Percentiles rank a stretch among this genome's conserved stretches.
phyloP scores from a whole-genome alignment of 257 asterid species.

The Plantago major region DNA sequence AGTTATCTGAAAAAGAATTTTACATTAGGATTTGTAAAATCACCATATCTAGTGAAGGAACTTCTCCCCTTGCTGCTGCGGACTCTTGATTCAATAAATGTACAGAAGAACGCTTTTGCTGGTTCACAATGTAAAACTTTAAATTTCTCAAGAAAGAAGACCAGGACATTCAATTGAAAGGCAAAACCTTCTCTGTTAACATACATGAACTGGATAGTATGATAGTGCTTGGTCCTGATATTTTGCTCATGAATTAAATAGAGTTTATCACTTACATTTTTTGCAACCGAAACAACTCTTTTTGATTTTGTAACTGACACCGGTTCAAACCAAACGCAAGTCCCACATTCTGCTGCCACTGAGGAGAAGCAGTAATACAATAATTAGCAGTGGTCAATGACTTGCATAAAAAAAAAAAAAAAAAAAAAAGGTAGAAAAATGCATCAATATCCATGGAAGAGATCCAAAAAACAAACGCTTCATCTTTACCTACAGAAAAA shows the following conservation, averaged over 20 bases:
- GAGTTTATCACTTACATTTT: conserved; percentile 52
- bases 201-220: background rate
- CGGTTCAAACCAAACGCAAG: conserved; percentile 91
- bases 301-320: conserved; percentile 84
- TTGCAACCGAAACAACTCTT: conserved; percentile 67
- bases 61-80: background rate
- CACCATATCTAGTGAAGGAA: background rate
- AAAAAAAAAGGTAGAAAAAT: too few relatives aligned
- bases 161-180: background rate
- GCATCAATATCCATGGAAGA: background rate
- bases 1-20: conserved; percentile 46
- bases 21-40: conserved; percentile 9
- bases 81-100: background rate
- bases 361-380: conserved; percentile 24
- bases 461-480: background rate
- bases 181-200: background rate
- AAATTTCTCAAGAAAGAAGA: background rate
- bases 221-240: background rate
- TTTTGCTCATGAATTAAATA: background rate
- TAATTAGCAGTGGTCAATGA: background rate
- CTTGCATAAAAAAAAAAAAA: background rate
- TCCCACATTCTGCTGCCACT: conserved; percentile 73
- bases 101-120: background rate
- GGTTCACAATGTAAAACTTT: background rate
- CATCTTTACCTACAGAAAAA: background rate